Evolutionary conservation across 2,329 filamentous ascomycete species (phyloP).

Genomic region (Diaporthe batatas): DNA sequence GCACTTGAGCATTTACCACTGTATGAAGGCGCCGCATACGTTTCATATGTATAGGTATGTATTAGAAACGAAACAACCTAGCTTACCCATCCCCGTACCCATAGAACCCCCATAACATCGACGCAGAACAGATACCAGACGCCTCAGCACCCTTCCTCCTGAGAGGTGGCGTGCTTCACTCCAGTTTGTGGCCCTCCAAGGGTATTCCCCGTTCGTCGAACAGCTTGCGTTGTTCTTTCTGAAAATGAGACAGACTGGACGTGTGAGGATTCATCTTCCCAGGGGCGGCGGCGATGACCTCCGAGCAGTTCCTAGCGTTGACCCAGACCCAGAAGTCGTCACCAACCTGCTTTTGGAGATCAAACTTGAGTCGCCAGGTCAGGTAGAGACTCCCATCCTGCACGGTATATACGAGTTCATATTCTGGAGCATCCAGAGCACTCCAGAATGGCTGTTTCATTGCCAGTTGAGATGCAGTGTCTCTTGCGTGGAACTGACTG

Average conservation of each 20-base stretch:
- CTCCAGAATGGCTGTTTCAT: background rate
- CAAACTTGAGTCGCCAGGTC: background rate
- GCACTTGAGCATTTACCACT: too few relatives aligned
- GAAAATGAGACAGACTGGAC: background rate
- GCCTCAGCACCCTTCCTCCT: background rate
- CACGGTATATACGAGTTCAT: background rate
- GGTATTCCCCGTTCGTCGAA: background rate
- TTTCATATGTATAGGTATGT: too few relatives aligned
- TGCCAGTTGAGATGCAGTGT: background rate
- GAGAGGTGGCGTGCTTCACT: background rate
- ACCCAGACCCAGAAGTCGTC: background rate
- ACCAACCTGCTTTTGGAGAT: background rate
- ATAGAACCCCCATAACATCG: too few relatives aligned
- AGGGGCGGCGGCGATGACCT: background rate
- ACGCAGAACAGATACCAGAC: background rate
- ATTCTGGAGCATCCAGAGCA: background rate
- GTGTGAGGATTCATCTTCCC: background rate
- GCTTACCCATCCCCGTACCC: too few relatives aligned
- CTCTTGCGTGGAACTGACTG: background rate
- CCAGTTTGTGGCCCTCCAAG: accelerated
- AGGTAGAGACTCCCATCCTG: background rate
- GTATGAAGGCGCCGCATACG: too few relatives aligned
- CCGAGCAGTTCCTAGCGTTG: background rate
- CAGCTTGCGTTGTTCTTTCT: background rate
- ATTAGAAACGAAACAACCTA: too few relatives aligned